Evolutionary conservation across 768 basidiomycete genomes (phyloP).

Genomic region (Paxillus involutus): DNA sequence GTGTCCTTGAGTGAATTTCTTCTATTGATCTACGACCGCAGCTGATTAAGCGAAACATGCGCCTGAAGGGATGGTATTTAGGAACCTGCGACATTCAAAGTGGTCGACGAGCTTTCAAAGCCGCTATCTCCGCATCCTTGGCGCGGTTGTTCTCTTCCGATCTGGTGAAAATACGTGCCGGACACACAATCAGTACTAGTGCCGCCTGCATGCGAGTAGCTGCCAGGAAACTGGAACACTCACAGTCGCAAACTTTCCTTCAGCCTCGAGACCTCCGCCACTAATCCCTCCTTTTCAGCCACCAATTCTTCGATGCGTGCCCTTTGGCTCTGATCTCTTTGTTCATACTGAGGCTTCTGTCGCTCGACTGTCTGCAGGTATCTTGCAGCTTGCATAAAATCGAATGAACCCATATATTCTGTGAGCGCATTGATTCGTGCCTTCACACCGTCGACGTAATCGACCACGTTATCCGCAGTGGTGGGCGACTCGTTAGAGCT

Average conservation of each 20-base stretch:
- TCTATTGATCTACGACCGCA: neutral
- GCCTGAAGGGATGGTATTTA: neutral
- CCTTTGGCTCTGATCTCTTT: constrained; percentile 22
- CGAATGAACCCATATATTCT: constrained; percentile 29
- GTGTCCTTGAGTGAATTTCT: too few relatives aligned
- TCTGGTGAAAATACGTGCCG: constrained; percentile 3
- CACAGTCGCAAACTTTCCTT: constrained; percentile 17
- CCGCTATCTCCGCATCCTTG: constrained; percentile 9
- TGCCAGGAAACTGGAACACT: neutral
- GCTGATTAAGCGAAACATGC: too few relatives aligned
- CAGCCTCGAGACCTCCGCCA: constrained; percentile 13
- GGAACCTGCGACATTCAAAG: neutral
- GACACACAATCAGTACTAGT: neutral
- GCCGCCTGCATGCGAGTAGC: neutral
- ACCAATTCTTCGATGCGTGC: constrained; percentile 18
- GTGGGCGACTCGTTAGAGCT: constrained; percentile 21
- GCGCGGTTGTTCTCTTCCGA: constrained; percentile 5
- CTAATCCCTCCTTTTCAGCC: constrained; percentile 16
- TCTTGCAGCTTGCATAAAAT: constrained; percentile 15
- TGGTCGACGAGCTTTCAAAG: constrained; percentile 1
- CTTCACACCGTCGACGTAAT: constrained; percentile 22
- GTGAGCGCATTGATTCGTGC: constrained; percentile 21
- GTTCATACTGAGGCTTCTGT: constrained; percentile 23
- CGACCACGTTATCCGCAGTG: constrained; percentile 25
- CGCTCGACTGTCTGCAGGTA: constrained; percentile 17